A percentile compares a stretch with the other conserved stretches of the same genome.
Conservation (phyloP, 1,139 yeast species). For the Arxiozyma slooffiae region DNA sequence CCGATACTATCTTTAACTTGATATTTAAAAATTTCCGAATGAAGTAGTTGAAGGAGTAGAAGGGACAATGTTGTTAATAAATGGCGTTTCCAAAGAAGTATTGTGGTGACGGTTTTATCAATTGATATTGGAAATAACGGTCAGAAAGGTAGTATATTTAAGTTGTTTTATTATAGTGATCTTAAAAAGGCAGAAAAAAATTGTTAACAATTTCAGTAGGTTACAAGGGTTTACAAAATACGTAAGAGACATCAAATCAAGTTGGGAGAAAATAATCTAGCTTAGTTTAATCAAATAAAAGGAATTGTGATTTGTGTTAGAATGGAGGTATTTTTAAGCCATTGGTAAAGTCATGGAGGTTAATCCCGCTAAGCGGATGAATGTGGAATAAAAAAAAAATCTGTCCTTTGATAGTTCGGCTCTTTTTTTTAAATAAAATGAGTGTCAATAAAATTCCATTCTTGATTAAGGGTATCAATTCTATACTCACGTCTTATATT, state of each 20-base stretch:
- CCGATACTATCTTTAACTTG: conserved; percentile 82
- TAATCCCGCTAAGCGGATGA: too few relatives aligned
- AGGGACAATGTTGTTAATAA: conserved; percentile 82
- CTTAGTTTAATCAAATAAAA: background rate
- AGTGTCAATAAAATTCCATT: conserved; percentile 21
- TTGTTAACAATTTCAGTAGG: conserved; percentile 11
- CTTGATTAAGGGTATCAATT: conserved; percentile 21
- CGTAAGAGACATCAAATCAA: conserved; percentile 29
- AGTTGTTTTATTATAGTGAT: conserved; percentile 28
- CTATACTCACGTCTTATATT: conserved; percentile 23
- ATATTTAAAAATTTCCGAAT: conserved; percentile 58
- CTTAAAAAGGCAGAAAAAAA: conserved; percentile 13
- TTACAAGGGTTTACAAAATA: conserved; percentile 22
- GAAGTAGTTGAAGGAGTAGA: conserved; percentile 89
- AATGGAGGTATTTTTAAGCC: background rate
- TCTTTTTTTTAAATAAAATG: conserved; percentile 4
- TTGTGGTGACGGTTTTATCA: conserved; percentile 44
- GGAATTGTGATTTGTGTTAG: background rate
- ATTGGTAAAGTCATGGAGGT: background rate
- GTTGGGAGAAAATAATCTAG: conserved; percentile 21
- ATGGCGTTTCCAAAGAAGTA: conserved; percentile 92
- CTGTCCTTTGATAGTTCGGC: too few relatives aligned
- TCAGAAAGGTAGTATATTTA: conserved; percentile 24
- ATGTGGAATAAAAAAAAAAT: too few relatives aligned
- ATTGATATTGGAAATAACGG: conserved; percentile 32